phyloP scores from a whole-genome alignment of 306 rosid species.

The Senna siamea region DNA sequence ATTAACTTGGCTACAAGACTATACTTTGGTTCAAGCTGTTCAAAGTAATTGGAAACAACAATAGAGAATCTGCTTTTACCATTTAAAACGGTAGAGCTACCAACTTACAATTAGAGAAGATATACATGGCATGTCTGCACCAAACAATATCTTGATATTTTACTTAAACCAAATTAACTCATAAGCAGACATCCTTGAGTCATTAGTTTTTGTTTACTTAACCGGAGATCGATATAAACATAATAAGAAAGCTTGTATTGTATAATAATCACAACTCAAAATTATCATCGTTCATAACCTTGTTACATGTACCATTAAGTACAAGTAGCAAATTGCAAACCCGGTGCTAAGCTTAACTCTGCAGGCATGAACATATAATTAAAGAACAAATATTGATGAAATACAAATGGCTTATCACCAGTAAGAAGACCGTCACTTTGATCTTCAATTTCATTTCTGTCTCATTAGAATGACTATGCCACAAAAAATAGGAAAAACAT shows the following conservation, averaged over 20 bases:
- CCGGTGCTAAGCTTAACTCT: constrained; percentile 22
- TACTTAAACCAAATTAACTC: too few relatives aligned
- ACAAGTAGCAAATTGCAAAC: constrained; percentile 42
- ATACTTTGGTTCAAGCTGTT: too few relatives aligned
- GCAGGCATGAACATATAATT: constrained; percentile 3
- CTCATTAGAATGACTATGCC: constrained; percentile 62
- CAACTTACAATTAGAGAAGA: not conserved
- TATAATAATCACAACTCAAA: constrained; percentile 17
- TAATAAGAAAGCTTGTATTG: not conserved
- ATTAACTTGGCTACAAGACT: too few relatives aligned
- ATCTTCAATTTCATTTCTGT: constrained; percentile 42
- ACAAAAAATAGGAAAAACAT: constrained; percentile 97
- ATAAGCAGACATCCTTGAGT: not conserved
- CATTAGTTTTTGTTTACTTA: not conserved
- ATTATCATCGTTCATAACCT: constrained; percentile 39
- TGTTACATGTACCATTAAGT: constrained; percentile 35
- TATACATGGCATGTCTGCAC: not conserved
- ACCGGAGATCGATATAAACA: too few relatives aligned
- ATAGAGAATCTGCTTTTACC: not conserved
- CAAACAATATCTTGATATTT: too few relatives aligned
- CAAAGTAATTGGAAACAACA: not conserved
- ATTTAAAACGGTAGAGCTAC: not conserved
- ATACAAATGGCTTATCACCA: constrained; percentile 42
- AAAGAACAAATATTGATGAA: constrained; percentile 33
- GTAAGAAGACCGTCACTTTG: constrained; percentile 30